Evolutionary conservation across 2,329 filamentous ascomycete species (phyloP).

Genomic region (Penicillium sclerotigenum): DNA sequence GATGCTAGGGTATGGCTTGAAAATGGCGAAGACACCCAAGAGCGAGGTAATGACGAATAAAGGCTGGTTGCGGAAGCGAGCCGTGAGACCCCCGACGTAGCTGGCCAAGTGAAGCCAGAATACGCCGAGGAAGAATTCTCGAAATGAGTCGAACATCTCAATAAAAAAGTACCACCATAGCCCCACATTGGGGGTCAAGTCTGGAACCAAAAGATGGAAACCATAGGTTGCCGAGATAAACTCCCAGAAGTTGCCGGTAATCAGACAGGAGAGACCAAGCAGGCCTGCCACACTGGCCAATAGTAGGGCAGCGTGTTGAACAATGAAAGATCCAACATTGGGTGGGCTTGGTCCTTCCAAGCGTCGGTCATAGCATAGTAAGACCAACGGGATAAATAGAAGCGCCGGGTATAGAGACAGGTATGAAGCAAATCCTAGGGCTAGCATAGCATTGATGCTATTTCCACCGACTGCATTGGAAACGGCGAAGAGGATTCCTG

Average conservation of each 20-base stretch:
- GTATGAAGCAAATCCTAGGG: conserved; percentile 83
- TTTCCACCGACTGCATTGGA: conserved; percentile 74
- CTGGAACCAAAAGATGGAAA: conserved; percentile 83
- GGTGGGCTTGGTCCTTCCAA: conserved; percentile 34
- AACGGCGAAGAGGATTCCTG: conserved; percentile 80
- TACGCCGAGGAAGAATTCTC: conserved; percentile 92
- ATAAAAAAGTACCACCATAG: conserved; percentile 99
- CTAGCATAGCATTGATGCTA: conserved; percentile 73
- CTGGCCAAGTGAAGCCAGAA: conserved; percentile 95
- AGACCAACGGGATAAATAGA: conserved; percentile 74
- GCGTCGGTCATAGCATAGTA: conserved; percentile 74
- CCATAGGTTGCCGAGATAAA: conserved; percentile 89
- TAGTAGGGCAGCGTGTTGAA: conserved; percentile 54
- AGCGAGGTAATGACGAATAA: conserved; percentile 81
- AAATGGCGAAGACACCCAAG: conserved; percentile 85
- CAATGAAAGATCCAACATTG: conserved; percentile 49
- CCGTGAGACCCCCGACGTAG: conserved; percentile 81
- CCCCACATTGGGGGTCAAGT: conserved; percentile 90
- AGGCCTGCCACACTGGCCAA: conserved; percentile 57
- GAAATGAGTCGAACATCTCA: conserved; percentile 98
- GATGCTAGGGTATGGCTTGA: conserved; percentile 95
- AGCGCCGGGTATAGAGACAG: conserved; percentile 88
- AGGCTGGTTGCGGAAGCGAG: conserved; percentile 80
- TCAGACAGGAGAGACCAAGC: conserved; percentile 66
- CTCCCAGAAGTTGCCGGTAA: conserved; percentile 78